Conservation (phyloP, 345 rosid species). For the Acer saccharum region DNA sequence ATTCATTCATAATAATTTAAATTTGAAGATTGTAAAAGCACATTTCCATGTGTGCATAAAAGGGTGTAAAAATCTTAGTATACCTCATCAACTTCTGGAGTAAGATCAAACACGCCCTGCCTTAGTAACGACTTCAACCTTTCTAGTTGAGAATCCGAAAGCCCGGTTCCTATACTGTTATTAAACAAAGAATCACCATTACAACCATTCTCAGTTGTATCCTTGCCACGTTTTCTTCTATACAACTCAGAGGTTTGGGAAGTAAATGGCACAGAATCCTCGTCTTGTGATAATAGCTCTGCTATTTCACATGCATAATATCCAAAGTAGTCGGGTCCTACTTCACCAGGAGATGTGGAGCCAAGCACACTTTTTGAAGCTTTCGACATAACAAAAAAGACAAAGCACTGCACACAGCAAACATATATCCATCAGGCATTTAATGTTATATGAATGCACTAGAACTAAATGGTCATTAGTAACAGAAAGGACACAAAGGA, state of each 20-base stretch:
- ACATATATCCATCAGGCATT: not conserved
- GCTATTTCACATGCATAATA: conserved; percentile 41
- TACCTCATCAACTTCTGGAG: conserved; percentile 63
- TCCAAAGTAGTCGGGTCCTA: conserved; percentile 49
- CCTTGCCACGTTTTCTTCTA: conserved; percentile 15
- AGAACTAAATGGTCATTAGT: conserved; percentile 4
- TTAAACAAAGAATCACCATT: conserved; percentile 22
- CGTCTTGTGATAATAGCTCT: conserved; percentile 43
- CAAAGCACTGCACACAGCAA: conserved; percentile 24
- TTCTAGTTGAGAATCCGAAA: conserved; percentile 46
- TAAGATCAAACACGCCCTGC: conserved; percentile 42
- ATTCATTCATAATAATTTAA: not conserved
- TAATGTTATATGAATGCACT: not conserved
- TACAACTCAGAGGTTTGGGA: conserved; percentile 18
- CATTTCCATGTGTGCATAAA: not conserved
- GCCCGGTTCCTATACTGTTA: conserved; percentile 35
- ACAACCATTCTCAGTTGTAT: not conserved
- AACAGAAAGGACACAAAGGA: not conserved
- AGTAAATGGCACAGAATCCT: conserved; percentile 14
- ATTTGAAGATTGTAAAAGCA: not conserved
- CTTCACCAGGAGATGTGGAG: conserved; percentile 21
- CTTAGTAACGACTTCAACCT: conserved; percentile 50
- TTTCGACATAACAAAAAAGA: conserved; percentile 28
- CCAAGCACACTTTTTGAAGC: conserved; percentile 20
- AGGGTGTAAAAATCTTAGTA: not conserved